phyloP scores from a whole-genome alignment of 208 protist genomes.

The Leptomonas seymouri region DNA sequence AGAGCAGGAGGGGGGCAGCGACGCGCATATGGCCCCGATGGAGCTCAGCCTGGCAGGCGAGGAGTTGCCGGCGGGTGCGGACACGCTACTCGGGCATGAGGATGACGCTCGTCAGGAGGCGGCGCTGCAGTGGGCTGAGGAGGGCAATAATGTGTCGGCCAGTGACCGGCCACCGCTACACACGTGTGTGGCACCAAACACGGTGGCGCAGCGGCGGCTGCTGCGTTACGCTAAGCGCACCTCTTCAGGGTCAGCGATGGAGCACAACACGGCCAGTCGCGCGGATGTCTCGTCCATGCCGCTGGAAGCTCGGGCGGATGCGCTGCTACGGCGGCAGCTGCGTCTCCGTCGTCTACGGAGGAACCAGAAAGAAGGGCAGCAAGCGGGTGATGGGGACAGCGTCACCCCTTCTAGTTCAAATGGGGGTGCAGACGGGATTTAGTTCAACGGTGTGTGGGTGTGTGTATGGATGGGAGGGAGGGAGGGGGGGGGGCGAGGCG shows the following conservation, averaged over 20 bases:
- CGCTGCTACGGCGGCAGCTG: slow-evolving; percentile 26
- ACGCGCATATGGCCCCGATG: neutral
- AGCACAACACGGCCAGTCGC: neutral
- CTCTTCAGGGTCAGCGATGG: neutral
- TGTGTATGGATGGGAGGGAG: too few species aligned
- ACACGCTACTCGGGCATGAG: slow-evolving; percentile 14
- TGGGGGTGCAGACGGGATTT: too few species aligned
- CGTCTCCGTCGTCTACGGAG: slow-evolving; percentile 13
- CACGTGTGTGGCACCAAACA: slow-evolving; percentile 17
- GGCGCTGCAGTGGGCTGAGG: slow-evolving; percentile 13
- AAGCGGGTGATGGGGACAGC: neutral
- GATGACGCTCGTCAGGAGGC: slow-evolving; percentile 6
- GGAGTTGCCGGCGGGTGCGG: slow-evolving; percentile 8
- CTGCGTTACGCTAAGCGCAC: slow-evolving; percentile 16
- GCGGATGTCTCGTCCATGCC: neutral
- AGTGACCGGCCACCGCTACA: slow-evolving; percentile 28
- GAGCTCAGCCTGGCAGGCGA: slow-evolving; percentile 8
- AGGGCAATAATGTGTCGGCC: slow-evolving; percentile 12
- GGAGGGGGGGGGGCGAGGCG: neutral
- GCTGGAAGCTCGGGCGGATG: slow-evolving; percentile 8
- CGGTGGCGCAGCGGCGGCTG: slow-evolving; percentile 18
- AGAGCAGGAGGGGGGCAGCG: too few species aligned
- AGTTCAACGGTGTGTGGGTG: neutral
- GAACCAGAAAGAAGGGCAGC: neutral
- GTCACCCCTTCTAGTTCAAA: too few species aligned